These are phyloP conservation scores for Xerophyta viscosa DNA, from an alignment of 106 monocot species.

Conservation along the genomic window DNA sequence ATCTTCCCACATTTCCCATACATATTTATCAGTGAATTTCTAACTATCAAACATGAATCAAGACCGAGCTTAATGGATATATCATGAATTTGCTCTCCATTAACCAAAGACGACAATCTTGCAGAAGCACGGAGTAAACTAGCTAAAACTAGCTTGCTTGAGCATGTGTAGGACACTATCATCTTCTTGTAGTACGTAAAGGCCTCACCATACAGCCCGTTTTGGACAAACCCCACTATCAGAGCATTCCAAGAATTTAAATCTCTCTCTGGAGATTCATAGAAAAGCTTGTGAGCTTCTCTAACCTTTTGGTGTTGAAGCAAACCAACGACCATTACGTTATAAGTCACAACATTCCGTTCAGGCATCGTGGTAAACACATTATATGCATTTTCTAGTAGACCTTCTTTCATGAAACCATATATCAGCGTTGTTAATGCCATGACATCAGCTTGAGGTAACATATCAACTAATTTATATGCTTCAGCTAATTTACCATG, in stretches of 20 bases:
- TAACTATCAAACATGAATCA: constrained; percentile 15
- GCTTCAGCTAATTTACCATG: constrained; percentile 25
- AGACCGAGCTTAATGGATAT: constrained; percentile 30
- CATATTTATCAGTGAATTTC: constrained; percentile 54
- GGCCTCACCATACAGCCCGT: too few relatives aligned
- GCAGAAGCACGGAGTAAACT: constrained; percentile 44
- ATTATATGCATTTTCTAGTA: constrained; percentile 20
- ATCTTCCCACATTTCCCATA: constrained; percentile 54
- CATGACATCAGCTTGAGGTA: constrained; percentile 37
- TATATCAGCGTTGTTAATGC: too few relatives aligned
- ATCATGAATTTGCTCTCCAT: constrained; percentile 38
- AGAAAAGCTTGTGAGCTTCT: constrained; percentile 31
- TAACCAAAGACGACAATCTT: constrained; percentile 15
- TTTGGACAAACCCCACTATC: too few relatives aligned
- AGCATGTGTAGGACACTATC: too few relatives aligned
- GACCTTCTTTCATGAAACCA: constrained; percentile 28
- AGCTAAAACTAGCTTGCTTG: too few relatives aligned
- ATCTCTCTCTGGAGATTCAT: constrained; percentile 14
- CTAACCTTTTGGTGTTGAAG: constrained; percentile 14
- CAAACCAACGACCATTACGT: constrained; percentile 41
- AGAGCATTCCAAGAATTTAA: constrained; percentile 22
- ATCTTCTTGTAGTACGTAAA: too few relatives aligned
- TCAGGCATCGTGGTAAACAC: constrained; percentile 24
- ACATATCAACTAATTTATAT: constrained; percentile 14
- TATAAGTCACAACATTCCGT: constrained; percentile 28